phyloP scores from a whole-genome alignment of 169 alveolate species.

The Neospora caninum region DNA sequence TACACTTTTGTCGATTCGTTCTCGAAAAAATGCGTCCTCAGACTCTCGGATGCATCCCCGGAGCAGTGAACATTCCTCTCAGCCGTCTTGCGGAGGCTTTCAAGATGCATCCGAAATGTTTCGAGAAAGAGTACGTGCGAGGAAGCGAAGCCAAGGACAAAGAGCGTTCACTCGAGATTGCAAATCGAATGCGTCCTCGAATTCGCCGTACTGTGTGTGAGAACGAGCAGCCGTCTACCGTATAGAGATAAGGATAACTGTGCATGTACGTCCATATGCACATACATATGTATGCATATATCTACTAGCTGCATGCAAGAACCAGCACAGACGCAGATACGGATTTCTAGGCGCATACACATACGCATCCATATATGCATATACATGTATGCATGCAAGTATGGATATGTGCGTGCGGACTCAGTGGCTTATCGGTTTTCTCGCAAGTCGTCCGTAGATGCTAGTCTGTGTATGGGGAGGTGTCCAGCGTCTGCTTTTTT shows the following conservation, averaged over 20 bases:
- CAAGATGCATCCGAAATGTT: neutral
- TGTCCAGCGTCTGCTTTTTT: too few relatives aligned
- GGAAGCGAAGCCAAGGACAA: neutral
- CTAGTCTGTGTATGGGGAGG: too few relatives aligned
- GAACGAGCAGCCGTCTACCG: neutral
- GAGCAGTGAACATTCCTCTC: conserved; percentile 6
- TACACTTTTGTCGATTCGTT: too few relatives aligned
- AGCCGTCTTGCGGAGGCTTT: neutral
- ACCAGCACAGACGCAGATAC: too few relatives aligned
- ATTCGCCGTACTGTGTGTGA: neutral
- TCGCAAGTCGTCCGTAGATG: too few relatives aligned
- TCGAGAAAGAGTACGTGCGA: neutral
- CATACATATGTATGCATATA: too few relatives aligned
- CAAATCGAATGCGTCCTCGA: neutral
- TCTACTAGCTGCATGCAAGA: too few relatives aligned
- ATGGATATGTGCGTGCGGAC: too few relatives aligned
- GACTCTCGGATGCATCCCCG: neutral
- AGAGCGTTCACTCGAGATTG: neutral
- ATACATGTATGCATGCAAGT: too few relatives aligned
- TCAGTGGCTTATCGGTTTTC: too few relatives aligned
- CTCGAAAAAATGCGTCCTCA: too few relatives aligned
- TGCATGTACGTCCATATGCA: neutral
- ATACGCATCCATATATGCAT: too few relatives aligned
- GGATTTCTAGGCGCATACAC: neutral
- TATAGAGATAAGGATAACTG: neutral